Base-by-base conservation (phyloP, 257 asterid genomes). In the Solanum lignicaule region DNA sequence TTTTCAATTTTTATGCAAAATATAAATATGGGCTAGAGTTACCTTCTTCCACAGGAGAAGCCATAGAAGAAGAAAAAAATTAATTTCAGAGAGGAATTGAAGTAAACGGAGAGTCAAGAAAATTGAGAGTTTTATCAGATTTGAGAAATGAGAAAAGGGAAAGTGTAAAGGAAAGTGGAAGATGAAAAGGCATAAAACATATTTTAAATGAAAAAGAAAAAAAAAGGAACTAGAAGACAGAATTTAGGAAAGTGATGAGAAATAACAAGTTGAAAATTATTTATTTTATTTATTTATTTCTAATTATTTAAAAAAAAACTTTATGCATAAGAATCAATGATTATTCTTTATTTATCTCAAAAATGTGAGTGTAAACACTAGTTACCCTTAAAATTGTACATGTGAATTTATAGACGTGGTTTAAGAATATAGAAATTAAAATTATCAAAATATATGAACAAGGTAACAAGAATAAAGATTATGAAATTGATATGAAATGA, bases 41-140 rank as follows among this genome's bases (percentile, higher is more conserved):
- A 91, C 91, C 90, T 75, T 89, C 88, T 60, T 65, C 89, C 13
- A 83, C 43, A 21, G 88, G 71, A 23, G 90, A 91, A 39, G 86
- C 85, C 91, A 91, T 89, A 55, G 62, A 66, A 71, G n/a, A 25
- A 5, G 15, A 39, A 10, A 3, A 73, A 36, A 23, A 35, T 4
- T 38, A 14, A 41, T 27, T 32, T 9, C 29, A 36, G 18, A 46
- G 46, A 73, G 15, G 66, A 86, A 33, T 85, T 43, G 68, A 52
- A 81, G 85, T 46, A 46, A 43, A 81, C 62, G 68, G 20, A 73
- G 41, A 81, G 65, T 81, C 85, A 81, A 81, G 66, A 71, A 84
- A 46, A 15, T 29, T 41, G 31, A 86, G 89, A 73, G 84, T 60
- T 65, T 71, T 46, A 13, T 73, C 72, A 69, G 91, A 87, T 87